These are phyloP conservation scores for Sicyos edulis DNA, from an alignment of 306 rosid species.

Conservation along the genomic window DNA sequence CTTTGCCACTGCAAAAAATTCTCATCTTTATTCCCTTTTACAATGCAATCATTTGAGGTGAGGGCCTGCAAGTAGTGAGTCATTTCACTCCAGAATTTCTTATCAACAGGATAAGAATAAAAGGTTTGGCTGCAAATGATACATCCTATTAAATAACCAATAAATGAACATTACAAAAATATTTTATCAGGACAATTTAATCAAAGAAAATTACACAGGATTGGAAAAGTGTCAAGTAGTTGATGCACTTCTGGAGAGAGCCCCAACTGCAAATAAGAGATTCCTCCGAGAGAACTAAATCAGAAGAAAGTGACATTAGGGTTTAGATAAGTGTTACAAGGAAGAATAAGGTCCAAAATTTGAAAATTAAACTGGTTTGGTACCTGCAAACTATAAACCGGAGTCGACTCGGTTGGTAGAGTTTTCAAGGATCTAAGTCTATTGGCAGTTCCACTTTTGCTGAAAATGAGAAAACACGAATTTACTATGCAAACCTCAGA, in stretches of 20 bases:
- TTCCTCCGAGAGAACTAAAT: constrained; percentile 94
- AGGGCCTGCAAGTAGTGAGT: not conserved
- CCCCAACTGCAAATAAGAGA: constrained; percentile 87
- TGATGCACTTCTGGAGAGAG: constrained; percentile 39
- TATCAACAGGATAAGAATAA: no score
- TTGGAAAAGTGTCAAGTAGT: constrained; percentile 6
- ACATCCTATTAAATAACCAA: no score
- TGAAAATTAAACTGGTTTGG: not conserved
- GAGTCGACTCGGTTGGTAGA: constrained; percentile 72
- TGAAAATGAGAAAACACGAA: constrained; percentile 12
- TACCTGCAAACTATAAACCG: constrained; percentile 72
- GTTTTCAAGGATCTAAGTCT: constrained; percentile 79
- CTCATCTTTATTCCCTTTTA: constrained; percentile 1
- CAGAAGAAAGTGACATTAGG: not conserved
- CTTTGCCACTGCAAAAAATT: constrained; percentile 3
- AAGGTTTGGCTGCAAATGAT: no score
- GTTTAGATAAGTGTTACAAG: not conserved
- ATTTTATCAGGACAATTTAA: not conserved
- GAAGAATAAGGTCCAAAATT: not conserved
- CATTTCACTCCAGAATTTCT: constrained; percentile 4
- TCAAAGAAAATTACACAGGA: not conserved
- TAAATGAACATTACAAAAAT: not conserved
- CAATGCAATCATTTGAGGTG: constrained; percentile 10
- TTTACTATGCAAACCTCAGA: not conserved
- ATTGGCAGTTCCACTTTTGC: constrained; percentile 61